Evolutionary conservation across 345 rosid genomes (phyloP).

Genomic region (Rhizophora mangle): DNA sequence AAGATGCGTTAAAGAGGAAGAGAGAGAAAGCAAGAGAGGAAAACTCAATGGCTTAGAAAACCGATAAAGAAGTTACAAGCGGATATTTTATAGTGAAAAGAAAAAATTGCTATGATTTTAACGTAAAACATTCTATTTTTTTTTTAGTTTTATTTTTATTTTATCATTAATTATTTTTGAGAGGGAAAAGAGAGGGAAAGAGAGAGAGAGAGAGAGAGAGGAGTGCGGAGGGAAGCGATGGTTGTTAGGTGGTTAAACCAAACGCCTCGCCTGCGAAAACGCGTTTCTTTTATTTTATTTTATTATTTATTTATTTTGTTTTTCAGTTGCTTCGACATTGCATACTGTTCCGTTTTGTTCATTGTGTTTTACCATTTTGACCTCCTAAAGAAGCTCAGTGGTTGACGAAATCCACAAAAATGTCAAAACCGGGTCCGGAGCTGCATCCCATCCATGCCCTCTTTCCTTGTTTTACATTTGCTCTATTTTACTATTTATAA

Average conservation of each 20-base stretch:
- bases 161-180: neutral
- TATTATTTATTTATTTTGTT: conserved; percentile 25
- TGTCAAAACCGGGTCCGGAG: conserved; percentile 9
- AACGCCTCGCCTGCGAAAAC: conserved; percentile 78
- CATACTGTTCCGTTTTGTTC: conserved; percentile 19
- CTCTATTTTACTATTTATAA: no score
- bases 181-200: neutral
- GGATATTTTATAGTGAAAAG: conserved; percentile 54
- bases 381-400: neutral
- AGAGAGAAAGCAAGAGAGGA: conserved; percentile 25
- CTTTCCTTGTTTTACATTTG: no score
- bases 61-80: conserved; percentile 41
- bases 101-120: conserved; percentile 26
- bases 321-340: neutral
- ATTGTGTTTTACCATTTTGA: conserved; percentile 12
- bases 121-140: no score
- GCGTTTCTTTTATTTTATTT: conserved; percentile 40
- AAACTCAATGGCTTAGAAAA: conserved; percentile 50
- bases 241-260: conserved; percentile 99
- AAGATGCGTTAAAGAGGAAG: conserved; percentile 9
- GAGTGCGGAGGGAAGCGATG: conserved; percentile 61
- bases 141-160: neutral
- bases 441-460: no score
- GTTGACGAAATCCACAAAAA: neutral
- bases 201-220: conserved; percentile 23